phyloP scores from a whole-genome alignment of 2,329 filamentous ascomycete genomes.

The Stagonosporopsis chrysanthemi region DNA sequence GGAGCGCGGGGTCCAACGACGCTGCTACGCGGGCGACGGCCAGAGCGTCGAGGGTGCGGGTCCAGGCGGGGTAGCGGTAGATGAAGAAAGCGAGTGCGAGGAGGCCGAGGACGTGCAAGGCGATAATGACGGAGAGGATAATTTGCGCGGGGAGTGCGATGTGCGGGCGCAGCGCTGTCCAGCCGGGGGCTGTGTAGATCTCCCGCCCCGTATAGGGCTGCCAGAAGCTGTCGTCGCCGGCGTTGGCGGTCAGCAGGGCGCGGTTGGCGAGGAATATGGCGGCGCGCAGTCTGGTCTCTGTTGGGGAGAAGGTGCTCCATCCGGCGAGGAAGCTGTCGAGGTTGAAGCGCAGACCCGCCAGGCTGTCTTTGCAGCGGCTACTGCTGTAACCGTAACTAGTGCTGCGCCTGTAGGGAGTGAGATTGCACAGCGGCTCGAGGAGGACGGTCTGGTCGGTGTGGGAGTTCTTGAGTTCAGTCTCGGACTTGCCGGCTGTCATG shows the following conservation, averaged over 20 bases:
- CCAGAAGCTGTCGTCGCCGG: neutral
- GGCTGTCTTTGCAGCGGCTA: neutral
- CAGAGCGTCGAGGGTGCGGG: constrained; percentile 12
- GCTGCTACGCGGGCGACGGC: constrained; percentile 15
- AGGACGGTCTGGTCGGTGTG: neutral
- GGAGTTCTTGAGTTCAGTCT: neutral
- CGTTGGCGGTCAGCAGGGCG: neutral
- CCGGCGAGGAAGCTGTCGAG: neutral
- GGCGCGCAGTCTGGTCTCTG: neutral
- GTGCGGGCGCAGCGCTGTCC: neutral
- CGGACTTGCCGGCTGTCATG: neutral
- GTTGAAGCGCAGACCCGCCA: neutral
- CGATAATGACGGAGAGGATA: constrained; percentile 1
- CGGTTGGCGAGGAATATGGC: neutral
- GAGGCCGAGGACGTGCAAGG: neutral
- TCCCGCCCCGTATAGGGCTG: neutral
- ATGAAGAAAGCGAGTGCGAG: neutral
- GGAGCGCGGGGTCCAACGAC: neutral
- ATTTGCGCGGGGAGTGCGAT: neutral
- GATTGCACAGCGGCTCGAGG: neutral
- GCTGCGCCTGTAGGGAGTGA: neutral
- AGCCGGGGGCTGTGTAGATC: constrained; percentile 4
- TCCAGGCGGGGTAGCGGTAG: constrained; percentile 8
- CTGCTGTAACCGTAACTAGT: too few relatives aligned
- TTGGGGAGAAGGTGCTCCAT: neutral